phyloP scores from a whole-genome alignment of 2,329 filamentous ascomycete genomes.

The Aureobasidium sp. region DNA sequence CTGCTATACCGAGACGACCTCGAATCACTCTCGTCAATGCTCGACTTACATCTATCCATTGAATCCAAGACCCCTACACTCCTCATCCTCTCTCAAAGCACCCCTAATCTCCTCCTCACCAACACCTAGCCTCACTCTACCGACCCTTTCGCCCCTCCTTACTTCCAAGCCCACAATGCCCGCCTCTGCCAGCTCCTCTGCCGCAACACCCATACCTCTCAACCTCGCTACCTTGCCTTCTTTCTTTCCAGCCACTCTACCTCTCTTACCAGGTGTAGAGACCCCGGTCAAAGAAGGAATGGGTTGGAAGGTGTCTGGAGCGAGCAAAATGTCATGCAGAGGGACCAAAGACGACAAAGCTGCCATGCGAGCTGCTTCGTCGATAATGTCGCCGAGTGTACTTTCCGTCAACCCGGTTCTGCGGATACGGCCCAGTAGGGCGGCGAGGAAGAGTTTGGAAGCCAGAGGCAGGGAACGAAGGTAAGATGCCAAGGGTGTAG shows the following conservation, averaged over 20 bases:
- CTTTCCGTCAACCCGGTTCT: slow-evolving; percentile 82
- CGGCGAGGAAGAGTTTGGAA: slow-evolving; percentile 78
- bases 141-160: slow-evolving; percentile 70
- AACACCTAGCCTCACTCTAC: slow-evolving; percentile 77
- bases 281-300: slow-evolving; percentile 18
- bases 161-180: slow-evolving; percentile 82
- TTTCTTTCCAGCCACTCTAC: slow-evolving; percentile 27
- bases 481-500: slow-evolving; percentile 84
- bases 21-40: neutral
- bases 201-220: slow-evolving; percentile 61
- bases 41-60: slow-evolving; percentile 17
- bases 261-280: slow-evolving; percentile 27
- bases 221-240: slow-evolving; percentile 41
- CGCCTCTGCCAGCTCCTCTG: slow-evolving; percentile 76
- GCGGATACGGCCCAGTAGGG: slow-evolving; percentile 69
- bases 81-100: slow-evolving; percentile 80
- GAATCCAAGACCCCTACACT: slow-evolving; percentile 74
- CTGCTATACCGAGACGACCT: neutral
- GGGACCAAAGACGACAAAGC: slow-evolving; percentile 53
- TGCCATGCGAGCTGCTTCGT: slow-evolving; percentile 70
- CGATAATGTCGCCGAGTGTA: slow-evolving; percentile 79
- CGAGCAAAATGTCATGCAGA: slow-evolving; percentile 56
- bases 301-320: slow-evolving; percentile 31
- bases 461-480: slow-evolving; percentile 74
- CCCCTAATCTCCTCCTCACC: slow-evolving; percentile 86